phyloP scores from a whole-genome alignment of 257 asterid species.

The Nicotiana obtusifolia region DNA sequence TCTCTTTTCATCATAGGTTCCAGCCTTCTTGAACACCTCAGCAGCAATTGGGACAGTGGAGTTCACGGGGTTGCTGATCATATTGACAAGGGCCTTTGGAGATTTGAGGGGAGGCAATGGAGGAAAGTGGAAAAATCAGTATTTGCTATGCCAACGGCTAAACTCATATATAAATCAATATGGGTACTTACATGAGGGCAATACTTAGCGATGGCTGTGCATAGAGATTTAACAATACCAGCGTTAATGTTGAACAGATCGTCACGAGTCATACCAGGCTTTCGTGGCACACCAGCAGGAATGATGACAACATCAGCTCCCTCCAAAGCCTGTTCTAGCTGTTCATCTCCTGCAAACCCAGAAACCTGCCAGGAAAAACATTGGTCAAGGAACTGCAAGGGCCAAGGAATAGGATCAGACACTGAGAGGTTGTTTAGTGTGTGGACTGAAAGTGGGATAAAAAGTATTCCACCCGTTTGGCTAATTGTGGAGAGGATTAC shows the following conservation, averaged over 20 bases:
- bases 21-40: conserved; percentile 30
- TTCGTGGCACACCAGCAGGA: conserved; percentile 34
- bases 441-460: background rate
- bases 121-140: background rate
- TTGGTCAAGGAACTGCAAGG: background rate
- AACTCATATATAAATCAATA: background rate
- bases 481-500: background rate
- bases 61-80: conserved; percentile 33
- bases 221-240: conserved; percentile 25
- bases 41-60: conserved; percentile 34
- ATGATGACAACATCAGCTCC: conserved; percentile 35
- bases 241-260: conserved; percentile 33
- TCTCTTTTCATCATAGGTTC: conserved; percentile 27
- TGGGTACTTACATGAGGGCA: conserved; percentile 27
- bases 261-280: conserved; percentile 39
- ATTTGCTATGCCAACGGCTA: background rate
- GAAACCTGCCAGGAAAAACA: conserved; percentile 34
- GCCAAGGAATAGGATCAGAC: background rate
- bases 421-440: background rate
- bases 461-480: background rate
- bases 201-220: conserved; percentile 22
- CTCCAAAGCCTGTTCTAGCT: conserved; percentile 60
- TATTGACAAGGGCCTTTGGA: conserved; percentile 23
- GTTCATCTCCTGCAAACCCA: conserved; percentile 61
- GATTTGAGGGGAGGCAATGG: background rate